Evolutionary conservation across 2,329 filamentous ascomycete species (phyloP).

Genomic region (Fusarium citri): DNA sequence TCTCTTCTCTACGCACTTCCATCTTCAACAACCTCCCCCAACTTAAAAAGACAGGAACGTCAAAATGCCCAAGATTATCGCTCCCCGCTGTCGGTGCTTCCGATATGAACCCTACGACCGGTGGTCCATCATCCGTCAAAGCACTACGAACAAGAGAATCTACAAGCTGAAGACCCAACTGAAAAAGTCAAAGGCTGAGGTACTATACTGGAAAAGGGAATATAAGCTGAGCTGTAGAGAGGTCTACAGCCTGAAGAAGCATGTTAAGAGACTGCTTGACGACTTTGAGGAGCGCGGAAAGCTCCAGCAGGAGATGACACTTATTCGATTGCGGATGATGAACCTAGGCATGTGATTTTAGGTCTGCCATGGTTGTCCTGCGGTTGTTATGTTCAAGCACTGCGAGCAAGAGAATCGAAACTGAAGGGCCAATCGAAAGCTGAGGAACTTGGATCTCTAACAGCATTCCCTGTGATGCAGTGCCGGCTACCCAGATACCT

Average conservation of each 20-base stretch:
- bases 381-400: no score
- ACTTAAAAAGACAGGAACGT: background rate
- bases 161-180: background rate
- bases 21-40: background rate
- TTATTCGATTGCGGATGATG: background rate
- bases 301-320: background rate
- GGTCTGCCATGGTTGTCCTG: background rate
- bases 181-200: no score
- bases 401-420: no score
- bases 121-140: background rate
- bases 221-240: background rate
- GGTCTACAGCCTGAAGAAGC: background rate
- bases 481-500: no score
- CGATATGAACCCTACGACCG: background rate
- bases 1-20: background rate
- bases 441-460: no score
- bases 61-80: background rate
- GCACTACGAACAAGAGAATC: background rate
- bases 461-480: no score
- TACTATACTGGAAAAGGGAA: background rate
- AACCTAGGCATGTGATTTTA: background rate
- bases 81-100: background rate
- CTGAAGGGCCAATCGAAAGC: no score
- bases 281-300: background rate
- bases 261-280: background rate